phyloP scores from a whole-genome alignment of 129 eudicot species.

The Oenanthe sinensis region DNA sequence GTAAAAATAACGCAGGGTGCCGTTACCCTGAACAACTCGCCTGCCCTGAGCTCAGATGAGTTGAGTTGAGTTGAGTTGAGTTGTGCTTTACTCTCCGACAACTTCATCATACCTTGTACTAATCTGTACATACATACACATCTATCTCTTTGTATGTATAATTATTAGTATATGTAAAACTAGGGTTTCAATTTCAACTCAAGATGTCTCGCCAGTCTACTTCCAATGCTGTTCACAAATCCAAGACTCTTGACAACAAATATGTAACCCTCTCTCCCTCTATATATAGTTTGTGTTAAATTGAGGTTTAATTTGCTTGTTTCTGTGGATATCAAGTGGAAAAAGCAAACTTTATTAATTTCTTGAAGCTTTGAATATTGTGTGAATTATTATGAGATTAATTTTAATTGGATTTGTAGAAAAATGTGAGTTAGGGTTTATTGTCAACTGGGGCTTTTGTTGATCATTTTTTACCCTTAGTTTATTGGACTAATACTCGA shows the following conservation, averaged over 20 bases:
- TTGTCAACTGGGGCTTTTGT: not conserved
- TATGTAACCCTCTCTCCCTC: not conserved
- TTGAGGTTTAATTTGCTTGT: not conserved
- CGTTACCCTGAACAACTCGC: not conserved
- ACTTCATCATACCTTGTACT: not conserved
- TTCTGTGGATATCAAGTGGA: not conserved
- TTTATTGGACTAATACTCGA: too few species aligned
- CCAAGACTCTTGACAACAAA: conserved; percentile 9
- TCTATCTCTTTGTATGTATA: not conserved
- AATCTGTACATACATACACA: not conserved
- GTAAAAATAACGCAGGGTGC: too few species aligned
- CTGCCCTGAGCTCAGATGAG: not conserved
- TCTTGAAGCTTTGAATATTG: not conserved
- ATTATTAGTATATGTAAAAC: not conserved
- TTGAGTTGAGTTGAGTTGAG: not conserved
- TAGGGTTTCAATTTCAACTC: not conserved
- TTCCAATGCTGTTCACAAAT: conserved; percentile 4
- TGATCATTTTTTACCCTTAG: not conserved
- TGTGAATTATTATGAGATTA: not conserved
- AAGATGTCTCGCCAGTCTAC: conserved; percentile 1
- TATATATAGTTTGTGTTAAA: not conserved
- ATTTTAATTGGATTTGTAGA: not conserved
- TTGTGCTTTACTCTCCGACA: not conserved
- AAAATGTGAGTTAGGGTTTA: not conserved
- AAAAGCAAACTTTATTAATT: too few species aligned